Conservation (phyloP, 1,139 yeast genomes). For the Eremothecium cymbalariae region DNA sequence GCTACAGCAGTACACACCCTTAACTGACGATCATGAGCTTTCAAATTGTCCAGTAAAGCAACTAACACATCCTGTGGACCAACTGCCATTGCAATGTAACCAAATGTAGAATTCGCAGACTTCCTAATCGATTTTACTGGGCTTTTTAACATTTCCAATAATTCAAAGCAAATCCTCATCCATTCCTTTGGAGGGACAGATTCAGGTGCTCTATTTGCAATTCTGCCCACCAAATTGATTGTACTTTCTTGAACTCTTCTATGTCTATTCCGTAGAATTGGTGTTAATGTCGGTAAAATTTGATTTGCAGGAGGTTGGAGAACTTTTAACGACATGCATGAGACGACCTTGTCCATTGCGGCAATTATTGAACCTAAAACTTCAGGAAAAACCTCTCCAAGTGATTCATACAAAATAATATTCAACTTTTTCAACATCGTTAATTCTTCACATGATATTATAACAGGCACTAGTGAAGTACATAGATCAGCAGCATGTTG, state of each 20-base stretch:
- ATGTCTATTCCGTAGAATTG: conserved; percentile 82
- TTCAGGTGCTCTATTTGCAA: conserved; percentile 80
- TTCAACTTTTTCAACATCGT: conserved; percentile 60
- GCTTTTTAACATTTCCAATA: conserved; percentile 82
- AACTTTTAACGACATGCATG: conserved; percentile 37
- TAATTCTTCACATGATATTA: conserved; percentile 59
- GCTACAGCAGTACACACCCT: conserved; percentile 98
- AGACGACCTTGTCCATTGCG: conserved; percentile 53
- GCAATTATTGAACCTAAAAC: conserved; percentile 78
- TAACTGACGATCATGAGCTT: conserved; percentile 91
- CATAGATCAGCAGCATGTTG: conserved; percentile 83
- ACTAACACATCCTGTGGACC: conserved; percentile 95
- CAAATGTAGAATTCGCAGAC: conserved; percentile 88
- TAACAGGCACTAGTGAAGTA: conserved; percentile 55
- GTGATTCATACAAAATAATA: conserved; percentile 74
- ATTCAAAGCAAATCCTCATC: conserved; percentile 93
- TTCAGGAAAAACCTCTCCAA: conserved; percentile 94
- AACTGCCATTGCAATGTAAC: conserved; percentile 80
- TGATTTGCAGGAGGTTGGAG: conserved; percentile 76
- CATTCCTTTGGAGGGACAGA: conserved; percentile 88
- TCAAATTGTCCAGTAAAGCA: conserved; percentile 70
- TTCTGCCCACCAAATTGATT: conserved; percentile 69
- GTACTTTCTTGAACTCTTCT: conserved; percentile 88
- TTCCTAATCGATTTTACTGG: conserved; percentile 70
- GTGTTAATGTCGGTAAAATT: conserved; percentile 79